These are phyloP conservation scores for Trichoderma simmonsii DNA, from an alignment of 2,329 filamentous ascomycete genomes.

Conservation along the genomic window DNA sequence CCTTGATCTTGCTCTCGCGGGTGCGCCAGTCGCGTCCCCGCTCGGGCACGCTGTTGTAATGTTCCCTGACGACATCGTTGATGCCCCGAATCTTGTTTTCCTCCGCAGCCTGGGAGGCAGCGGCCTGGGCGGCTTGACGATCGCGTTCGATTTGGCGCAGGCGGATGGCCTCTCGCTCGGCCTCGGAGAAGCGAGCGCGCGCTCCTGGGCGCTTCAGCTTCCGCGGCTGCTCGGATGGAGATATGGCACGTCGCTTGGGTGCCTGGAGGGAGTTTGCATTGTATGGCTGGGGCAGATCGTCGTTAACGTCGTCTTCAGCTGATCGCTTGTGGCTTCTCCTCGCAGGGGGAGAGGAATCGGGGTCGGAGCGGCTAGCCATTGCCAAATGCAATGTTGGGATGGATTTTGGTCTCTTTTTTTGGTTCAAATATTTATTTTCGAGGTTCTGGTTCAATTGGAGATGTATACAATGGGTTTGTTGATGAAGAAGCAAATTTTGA, in stretches of 20 bases:
- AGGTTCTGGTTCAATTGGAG: not conserved
- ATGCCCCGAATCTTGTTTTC: constrained; percentile 50
- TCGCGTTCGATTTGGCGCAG: constrained; percentile 59
- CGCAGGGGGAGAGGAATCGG: constrained; percentile 1
- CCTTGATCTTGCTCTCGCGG: constrained; percentile 92
- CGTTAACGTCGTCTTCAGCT: constrained; percentile 35
- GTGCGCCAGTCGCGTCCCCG: constrained; percentile 91
- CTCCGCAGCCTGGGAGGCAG: constrained; percentile 35
- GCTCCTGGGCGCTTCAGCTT: constrained; percentile 68
- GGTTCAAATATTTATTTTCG: too few species aligned
- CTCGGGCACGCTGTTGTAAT: constrained; percentile 95
- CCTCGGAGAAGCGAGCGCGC: constrained; percentile 62
- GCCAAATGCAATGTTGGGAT: not conserved
- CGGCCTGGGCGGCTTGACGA: constrained; percentile 38
- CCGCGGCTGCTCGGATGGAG: constrained; percentile 55
- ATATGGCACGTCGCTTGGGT: constrained; percentile 56
- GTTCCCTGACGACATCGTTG: constrained; percentile 83
- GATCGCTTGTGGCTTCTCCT: constrained; percentile 31
- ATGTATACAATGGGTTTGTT: not conserved
- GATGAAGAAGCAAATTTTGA: not conserved
- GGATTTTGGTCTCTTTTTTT: not conserved
- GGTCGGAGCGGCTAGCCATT: constrained; percentile 18
- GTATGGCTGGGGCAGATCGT: constrained; percentile 57
- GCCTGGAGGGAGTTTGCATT: constrained; percentile 57
- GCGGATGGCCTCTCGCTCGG: constrained; percentile 65